Evolutionary conservation across 2,329 filamentous ascomycete species (phyloP), one percentile per base, ranked within the genome.

Genomic region (Macrophomina pseudophaseolina): DNA sequence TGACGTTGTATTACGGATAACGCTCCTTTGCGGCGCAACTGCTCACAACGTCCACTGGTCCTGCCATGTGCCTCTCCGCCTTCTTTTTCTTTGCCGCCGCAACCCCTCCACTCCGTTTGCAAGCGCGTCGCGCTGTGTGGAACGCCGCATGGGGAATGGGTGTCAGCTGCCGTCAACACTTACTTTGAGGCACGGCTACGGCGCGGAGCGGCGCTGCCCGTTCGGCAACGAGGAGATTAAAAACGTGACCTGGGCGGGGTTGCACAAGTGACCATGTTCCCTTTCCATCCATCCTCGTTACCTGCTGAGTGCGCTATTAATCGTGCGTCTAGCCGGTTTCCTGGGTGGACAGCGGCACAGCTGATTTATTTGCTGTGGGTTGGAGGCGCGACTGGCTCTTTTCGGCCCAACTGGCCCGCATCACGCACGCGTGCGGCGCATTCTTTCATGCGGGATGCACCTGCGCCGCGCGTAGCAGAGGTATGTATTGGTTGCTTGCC

Each of bases 121-220:
- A 49, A n/a, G 16, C 23, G 51, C 11, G 51, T 33, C 51, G 51
- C 51, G 33, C 33, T 18, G 46, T 49, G 33, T 56, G 53, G 53
- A 56, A 56, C 53, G 53, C 53, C 30, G 53, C 53, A 40, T 42
- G 18, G 53, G n/a, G 14, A 30, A 9, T 32, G 33, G 23, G 23
- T 23, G 46, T 49, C 53, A 58, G 53, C 53, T 58, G 53, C 18
- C 23, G 35, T 30, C 52, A 32, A 5, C n/a, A 14, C 4, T 8
- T 33, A 54, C 18, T 38, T 44, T 16, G 16, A 44, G 42, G 3
- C 42, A 44, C 42, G 42, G 42, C 14, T 28, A 16, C 53, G 51
- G 30, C 14, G 51, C 51, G 51, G 51, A 38, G 35, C 53, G 53
- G 53, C 53, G 53, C 32, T 18, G 42, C 12, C 58, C 58, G 32